Evolutionary conservation across 2,329 filamentous ascomycete genomes (phyloP), one percentile per base, ranked within the genome.

Genomic region (Talaromyces sp.): DNA sequence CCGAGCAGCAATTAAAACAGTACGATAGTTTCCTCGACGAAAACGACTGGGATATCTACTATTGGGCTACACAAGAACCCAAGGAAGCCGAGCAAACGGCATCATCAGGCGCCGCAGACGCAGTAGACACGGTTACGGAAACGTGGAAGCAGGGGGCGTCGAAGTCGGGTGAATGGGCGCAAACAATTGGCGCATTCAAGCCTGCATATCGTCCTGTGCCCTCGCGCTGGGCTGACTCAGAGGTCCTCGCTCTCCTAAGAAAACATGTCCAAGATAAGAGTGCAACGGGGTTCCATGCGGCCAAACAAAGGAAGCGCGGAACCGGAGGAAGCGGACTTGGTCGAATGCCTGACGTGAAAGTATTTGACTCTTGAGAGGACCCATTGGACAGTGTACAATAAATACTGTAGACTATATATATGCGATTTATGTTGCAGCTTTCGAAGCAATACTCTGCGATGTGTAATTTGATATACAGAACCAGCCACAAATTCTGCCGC

Each of bases 1-100:
- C 84, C 1, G 76, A 81, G 6, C 77, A 82, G 57, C 90, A 96
- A 72, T 87, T 98, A 68, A 78, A 85, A 69, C 86, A 96, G 77
- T 98, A 95, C 80, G 93, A 98, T 75, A 81, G 84, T 30, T 96
- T 99, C 81, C 87, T 99, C 61, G 95, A 99, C 77, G 95, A 99
- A 80, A 99, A 99, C 77, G 95, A 99, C 80, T 99, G 95, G 95
- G 95, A 99, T 75, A 97, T 99, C 64, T 99, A 99, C 83, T 99
- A 99, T 83, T 99, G 95, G 95, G 92, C 91, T 3, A 99, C 95
- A 17, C 95, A 99, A 77, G 87, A 92, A 68, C 82, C 88, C 1
- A 72, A 75, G 30, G 69, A 65, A 0, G 81, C 83, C 5, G 83
- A 86, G 66, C 81, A 83, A 30, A 78, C 76, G 28, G 77, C 60